These are phyloP conservation scores for Tuber calosporum DNA, from an alignment of 495 filamentous ascomycete genomes.

Conservation along the genomic window DNA sequence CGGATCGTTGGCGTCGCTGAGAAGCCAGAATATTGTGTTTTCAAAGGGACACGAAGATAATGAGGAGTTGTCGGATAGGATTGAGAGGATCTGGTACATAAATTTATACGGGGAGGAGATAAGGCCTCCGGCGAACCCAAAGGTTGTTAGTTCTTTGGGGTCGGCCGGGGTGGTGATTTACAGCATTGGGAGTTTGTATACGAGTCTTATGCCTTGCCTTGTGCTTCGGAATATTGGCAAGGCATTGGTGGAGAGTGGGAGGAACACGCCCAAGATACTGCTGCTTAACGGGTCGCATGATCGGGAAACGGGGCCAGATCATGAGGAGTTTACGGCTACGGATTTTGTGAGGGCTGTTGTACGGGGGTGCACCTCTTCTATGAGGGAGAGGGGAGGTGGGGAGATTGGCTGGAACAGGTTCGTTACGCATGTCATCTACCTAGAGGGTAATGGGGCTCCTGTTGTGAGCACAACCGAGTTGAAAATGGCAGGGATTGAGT, in stretches of 20 bases:
- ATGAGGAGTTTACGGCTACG: conserved; percentile 55
- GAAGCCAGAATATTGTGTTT: conserved; percentile 71
- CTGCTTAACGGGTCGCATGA: conserved; percentile 78
- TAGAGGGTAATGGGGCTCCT: conserved; percentile 67
- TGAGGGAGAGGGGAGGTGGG: conserved; percentile 39
- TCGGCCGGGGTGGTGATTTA: conserved; percentile 66
- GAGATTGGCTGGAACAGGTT: conserved; percentile 48
- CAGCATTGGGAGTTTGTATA: conserved; percentile 85
- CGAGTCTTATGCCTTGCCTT: conserved; percentile 66
- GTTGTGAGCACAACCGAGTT: conserved; percentile 61
- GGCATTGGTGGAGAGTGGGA: conserved; percentile 43
- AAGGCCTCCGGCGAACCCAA: conserved; percentile 67
- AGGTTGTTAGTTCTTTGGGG: conserved; percentile 61
- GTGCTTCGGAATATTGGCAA: conserved; percentile 59
- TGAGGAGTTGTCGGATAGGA: conserved; percentile 65
- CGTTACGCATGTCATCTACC: conserved; percentile 76
- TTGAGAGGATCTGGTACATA: conserved; percentile 88
- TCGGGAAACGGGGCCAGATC: conserved; percentile 69
- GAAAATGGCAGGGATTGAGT: conserved; percentile 61
- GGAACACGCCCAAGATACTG: conserved; percentile 60
- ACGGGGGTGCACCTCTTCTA: conserved; percentile 52
- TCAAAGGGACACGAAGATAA: conserved; percentile 55
- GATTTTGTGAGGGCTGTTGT: conserved; percentile 77
- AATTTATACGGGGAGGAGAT: conserved; percentile 93
- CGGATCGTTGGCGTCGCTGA: conserved; percentile 69